Base-by-base conservation (phyloP, 345 rosid genomes). In the Euphorbia pulcherrima region DNA sequence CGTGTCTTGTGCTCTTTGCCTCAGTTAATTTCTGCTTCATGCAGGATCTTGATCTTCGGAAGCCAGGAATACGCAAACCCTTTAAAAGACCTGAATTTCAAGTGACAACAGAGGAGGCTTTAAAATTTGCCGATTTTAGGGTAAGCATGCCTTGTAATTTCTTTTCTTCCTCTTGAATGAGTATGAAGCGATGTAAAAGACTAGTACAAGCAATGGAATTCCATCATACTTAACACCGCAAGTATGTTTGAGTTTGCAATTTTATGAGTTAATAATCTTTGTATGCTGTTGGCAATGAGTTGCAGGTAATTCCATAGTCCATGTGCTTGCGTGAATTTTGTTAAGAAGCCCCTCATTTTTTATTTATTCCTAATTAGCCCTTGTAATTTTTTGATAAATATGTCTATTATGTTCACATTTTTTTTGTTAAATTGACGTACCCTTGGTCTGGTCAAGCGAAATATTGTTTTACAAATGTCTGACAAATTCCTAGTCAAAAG, bases 61-160 rank as follows among this genome's bases (percentile, higher is more conserved):
- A 44, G 73, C 88, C 86, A 41, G 79, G 77, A 29, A 70, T 70
- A 35, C 72, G 62, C 18, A 82, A 52, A 37, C 74, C 75, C 68
- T 9, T 52, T 24, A 72, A 24, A 77, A 73, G 64, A 23, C n/a
- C 0, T 18, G 79, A 83, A 62, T 77, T 83, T 77, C 78, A 83
- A 60, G 72, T 83, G 68, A 83, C 93, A 33, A 92, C 96, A 0
- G 75, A 72, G 46, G 92, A 87, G 80, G 96, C 78, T 74, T 75
- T 87, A 48, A 50, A 41, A 71, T 82, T 80, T 64, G 97, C 92
- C 68, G 94, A 89, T 81, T 92, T 92, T 76, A 80, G 96, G 92
- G 97, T 87, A 74, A 83, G 90, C 72, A 33, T 64, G 37, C 16
- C 56, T 50, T 59, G 72, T 54, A 14, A 28, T 37, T 52, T n/a